Evolutionary conservation across 495 filamentous ascomycete species (phyloP), one percentile per base, ranked within the genome.

Genomic region (Saxophila tyrrhenica): DNA sequence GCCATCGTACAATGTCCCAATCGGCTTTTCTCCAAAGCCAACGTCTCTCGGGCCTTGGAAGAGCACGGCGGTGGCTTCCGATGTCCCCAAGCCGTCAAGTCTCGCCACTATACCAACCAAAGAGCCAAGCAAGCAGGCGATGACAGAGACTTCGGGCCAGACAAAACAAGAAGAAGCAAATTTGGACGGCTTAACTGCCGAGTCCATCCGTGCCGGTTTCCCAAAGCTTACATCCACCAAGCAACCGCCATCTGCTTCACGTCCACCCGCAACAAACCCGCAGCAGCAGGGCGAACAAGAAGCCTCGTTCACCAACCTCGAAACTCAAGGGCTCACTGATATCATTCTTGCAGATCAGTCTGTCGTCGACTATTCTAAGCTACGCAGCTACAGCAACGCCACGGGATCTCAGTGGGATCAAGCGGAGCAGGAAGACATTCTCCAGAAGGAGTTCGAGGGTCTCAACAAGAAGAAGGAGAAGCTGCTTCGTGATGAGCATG

Each of bases 131-230:
- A 48, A 48, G n/a, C 19, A 5, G 19, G 41, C 41, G n/a, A 17
- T 7, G 8, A 44, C 3, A 7, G 41, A 44, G 8, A 44, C 15
- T 15, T n/a, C n/a, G n/a, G n/a, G n/a, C n/a, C n/a, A n/a, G n/a
- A n/a, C n/a, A n/a, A n/a, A n/a, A n/a, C n/a, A n/a, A n/a, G n/a
- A n/a, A n/a, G 39, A 51, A n/a, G 49, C 43, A 1, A 58, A 61
- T 41, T 17, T 61, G 2, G 61, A 63, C 19, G 7, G 44, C 3
- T 29, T 63, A 5, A 57, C 49, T n/a, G 49, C 61, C 11, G 54
- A 59, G 20, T 43, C 56, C n/a, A 50, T 63, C 13, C 51, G 61
- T 19, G 61, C 61, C 16, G 17, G 16, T 1, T 61, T 63, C 58
- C 51, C 59, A 17, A 61, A 61, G 58, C 9, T 51, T 2, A 61